These are phyloP conservation scores for Beta vulgaris DNA, from an alignment of 148 eudicot species.

Conservation along the genomic window DNA sequence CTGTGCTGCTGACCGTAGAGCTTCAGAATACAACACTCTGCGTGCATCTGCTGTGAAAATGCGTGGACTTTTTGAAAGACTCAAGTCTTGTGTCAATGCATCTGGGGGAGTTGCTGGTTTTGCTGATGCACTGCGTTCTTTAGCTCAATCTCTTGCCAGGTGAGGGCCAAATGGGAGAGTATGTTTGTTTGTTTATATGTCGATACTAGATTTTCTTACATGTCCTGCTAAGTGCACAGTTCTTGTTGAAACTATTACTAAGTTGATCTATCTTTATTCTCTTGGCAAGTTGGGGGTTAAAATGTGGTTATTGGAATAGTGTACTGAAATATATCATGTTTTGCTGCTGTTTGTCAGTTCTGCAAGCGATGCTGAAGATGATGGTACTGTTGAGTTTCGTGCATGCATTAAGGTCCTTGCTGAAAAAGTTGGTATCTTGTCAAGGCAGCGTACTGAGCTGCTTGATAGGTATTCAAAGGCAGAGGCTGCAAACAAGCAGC, in stretches of 20 bases:
- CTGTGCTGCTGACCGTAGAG: conserved; percentile 90
- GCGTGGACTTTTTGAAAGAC: conserved; percentile 79
- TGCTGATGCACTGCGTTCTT: conserved; percentile 64
- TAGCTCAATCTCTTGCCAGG: conserved; percentile 86
- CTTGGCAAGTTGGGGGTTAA: not conserved
- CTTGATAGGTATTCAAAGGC: conserved; percentile 67
- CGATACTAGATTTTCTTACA: not conserved
- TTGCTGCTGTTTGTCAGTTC: conserved; percentile 43
- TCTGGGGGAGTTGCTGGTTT: conserved; percentile 66
- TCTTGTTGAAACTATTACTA: not conserved
- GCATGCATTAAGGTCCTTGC: conserved; percentile 74
- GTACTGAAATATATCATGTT: not conserved
- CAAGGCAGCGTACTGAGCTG: conserved; percentile 78
- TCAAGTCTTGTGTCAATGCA: conserved; percentile 59
- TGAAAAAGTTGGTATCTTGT: conserved; percentile 72
- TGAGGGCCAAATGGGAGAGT: conserved; percentile 25
- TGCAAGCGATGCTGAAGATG: conserved; percentile 56
- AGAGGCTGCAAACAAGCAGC: conserved; percentile 60
- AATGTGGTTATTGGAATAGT: not conserved
- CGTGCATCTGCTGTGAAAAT: conserved; percentile 83
- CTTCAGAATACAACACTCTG: conserved; percentile 74
- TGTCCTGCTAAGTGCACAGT: not conserved
- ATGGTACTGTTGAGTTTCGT: conserved; percentile 61
- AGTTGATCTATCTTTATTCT: not conserved
- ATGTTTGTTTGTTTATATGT: not conserved